Evolutionary conservation across 2,329 filamentous ascomycete species (phyloP).

Genomic region (Monilinia laxa): DNA sequence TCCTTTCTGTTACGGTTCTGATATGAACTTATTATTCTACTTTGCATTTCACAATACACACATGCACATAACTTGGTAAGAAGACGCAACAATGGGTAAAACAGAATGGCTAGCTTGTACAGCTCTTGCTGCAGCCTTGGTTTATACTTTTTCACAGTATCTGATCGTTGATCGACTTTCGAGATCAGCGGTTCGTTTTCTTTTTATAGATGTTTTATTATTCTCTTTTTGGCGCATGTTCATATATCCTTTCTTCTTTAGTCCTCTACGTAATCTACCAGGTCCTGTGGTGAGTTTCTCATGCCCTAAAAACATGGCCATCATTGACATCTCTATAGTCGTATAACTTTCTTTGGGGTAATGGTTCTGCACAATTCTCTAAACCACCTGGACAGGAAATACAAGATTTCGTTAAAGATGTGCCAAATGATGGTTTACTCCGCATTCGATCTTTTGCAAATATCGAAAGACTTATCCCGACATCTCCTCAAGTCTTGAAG

Average conservation of each 20-base stretch:
- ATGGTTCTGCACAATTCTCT: neutral
- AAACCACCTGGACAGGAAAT: conserved; percentile 24
- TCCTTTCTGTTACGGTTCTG: neutral
- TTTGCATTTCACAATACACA: neutral
- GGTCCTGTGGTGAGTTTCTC: conserved; percentile 22
- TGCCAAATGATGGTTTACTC: conserved; percentile 67
- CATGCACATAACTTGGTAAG: neutral
- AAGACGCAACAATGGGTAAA: conserved; percentile 9
- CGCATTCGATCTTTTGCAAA: conserved; percentile 63
- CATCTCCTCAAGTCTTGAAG: conserved; percentile 59
- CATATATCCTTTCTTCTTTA: conserved; percentile 27
- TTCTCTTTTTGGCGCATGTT: conserved; percentile 18
- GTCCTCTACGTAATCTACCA: conserved; percentile 26
- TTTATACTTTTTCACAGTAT: conserved; percentile 18
- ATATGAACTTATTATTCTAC: neutral
- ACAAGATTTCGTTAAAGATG: conserved; percentile 46
- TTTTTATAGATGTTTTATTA: conserved; percentile 2
- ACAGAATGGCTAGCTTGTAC: conserved; percentile 14
- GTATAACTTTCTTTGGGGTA: conserved; percentile 14
- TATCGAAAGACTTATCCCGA: conserved; percentile 57
- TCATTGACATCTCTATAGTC: conserved; percentile 3
- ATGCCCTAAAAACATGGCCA: neutral
- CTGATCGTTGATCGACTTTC: conserved; percentile 11
- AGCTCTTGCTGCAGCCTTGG: conserved; percentile 8
- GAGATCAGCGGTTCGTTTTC: conserved; percentile 15